Conservation (phyloP, 2,329 filamentous ascomycete species). For the Pyricularia pennisetigena region DNA sequence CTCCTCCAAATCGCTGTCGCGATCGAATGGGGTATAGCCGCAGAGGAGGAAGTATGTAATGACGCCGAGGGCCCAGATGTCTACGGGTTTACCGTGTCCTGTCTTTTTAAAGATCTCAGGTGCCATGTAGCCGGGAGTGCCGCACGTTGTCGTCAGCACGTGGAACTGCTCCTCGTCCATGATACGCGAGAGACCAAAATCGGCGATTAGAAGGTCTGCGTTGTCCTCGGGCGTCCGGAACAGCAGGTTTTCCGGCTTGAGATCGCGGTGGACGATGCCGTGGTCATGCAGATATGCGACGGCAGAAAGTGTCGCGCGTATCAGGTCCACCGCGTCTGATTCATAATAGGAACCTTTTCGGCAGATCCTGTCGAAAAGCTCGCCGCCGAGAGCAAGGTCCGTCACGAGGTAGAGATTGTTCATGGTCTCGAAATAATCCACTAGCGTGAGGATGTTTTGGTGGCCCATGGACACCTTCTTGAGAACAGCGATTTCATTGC, state of each 20-base stretch:
- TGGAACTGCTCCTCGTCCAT: conserved; percentile 99
- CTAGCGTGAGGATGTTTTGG: conserved; percentile 92
- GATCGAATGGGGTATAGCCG: conserved; percentile 96
- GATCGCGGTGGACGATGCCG: conserved; percentile 93
- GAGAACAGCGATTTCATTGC: conserved; percentile 95
- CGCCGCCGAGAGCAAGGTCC: conserved; percentile 88
- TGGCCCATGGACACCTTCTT: conserved; percentile 99
- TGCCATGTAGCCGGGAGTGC: conserved; percentile 97
- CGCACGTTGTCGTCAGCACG: conserved; percentile 93
- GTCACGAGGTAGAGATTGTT: conserved; percentile 99
- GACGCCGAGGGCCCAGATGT: conserved; percentile 96
- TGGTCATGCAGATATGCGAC: conserved; percentile 98
- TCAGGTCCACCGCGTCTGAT: conserved; percentile 88
- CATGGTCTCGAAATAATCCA: conserved; percentile 99
- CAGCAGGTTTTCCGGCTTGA: conserved; percentile 94
- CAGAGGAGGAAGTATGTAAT: conserved; percentile 98
- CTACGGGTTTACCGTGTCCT: conserved; percentile 94
- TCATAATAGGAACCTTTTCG: conserved; percentile 98
- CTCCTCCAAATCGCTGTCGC: conserved; percentile 94
- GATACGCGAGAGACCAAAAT: conserved; percentile 91
- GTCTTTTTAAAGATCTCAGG: conserved; percentile 99
- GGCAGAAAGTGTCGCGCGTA: conserved; percentile 90
- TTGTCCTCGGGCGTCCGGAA: conserved; percentile 98
- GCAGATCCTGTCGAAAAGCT: conserved; percentile 97
- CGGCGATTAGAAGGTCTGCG: conserved; percentile 89